Percentiles rank a stretch among this genome's conserved stretches.
phyloP scores from a whole-genome alignment of 2,329 filamentous ascomycete genomes.

The Bipolaris cookei region DNA sequence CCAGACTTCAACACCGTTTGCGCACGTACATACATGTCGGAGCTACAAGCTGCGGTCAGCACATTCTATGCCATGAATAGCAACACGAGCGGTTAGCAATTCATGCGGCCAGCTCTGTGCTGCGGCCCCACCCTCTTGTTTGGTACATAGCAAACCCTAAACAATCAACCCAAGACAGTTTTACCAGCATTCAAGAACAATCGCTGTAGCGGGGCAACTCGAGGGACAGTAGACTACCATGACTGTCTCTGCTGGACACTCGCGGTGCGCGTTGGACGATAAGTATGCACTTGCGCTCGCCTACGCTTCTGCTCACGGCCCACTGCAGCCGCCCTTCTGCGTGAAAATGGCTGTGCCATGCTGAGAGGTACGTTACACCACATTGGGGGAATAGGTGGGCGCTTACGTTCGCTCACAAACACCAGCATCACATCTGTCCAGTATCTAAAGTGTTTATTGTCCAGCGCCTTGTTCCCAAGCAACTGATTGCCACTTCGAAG shows the following conservation, averaged over 20 bases:
- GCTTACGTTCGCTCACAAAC: not conserved
- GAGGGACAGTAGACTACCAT: too few species aligned
- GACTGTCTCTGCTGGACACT: too few species aligned
- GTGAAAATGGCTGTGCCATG: conserved; percentile 16
- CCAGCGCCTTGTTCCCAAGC: not conserved
- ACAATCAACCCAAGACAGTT: too few species aligned
- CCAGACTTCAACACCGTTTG: not conserved
- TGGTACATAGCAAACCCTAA: too few species aligned
- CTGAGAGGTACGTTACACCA: not conserved
- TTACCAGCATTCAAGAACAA: too few species aligned
- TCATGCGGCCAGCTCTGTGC: not conserved
- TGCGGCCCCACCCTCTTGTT: too few species aligned
- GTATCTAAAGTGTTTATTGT: not conserved
- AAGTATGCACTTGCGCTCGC: conserved; percentile 14
- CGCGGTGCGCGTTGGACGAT: too few species aligned
- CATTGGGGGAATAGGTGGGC: conserved; percentile 1
- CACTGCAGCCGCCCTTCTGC: conserved; percentile 12
- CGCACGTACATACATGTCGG: not conserved
- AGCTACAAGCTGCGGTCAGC: not conserved
- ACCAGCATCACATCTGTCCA: too few species aligned
- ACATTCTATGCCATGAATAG: not conserved
- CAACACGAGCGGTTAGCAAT: not conserved
- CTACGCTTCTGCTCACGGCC: conserved; percentile 7
- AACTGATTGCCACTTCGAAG: not conserved
- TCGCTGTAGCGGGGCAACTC: too few species aligned